Base-by-base conservation (phyloP, 2,329 filamentous ascomycete genomes). In the Aspergillus spinulosporus region DNA sequence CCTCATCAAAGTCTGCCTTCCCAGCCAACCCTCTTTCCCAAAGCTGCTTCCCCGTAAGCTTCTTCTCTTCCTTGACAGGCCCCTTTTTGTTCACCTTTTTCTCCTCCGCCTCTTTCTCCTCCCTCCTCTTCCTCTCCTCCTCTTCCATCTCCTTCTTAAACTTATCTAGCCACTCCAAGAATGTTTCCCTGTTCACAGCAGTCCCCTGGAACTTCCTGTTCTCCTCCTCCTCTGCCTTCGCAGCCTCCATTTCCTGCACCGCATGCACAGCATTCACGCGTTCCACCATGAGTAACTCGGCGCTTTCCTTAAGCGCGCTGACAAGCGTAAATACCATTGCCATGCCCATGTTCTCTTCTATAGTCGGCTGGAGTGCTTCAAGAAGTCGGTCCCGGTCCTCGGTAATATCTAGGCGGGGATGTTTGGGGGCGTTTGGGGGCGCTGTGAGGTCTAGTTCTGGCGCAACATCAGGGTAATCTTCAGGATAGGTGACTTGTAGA, bases 131-230 rank as follows among this genome's bases (percentile, higher is more conserved):
- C 64, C 77, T 74, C 64, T 86, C 84, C 69, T 82, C 78, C 68
- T 94, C 92, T 69, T 88, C 87, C 84, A 93, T 87, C 78, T 97
- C 94, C 68, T 81, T 79, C 59, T 85, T 71, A 70, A 97, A 99
- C 7, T 74, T 83, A 39, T 87, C 86, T 54, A 90, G 82, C 94
- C 94, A 99, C 63, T 83, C 84, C 64, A 89, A 70, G 68, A 97
- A 99, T 0, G 86, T 87, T 77, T 96, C 91, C 21, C 85, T 81
- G n/a, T 87, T 97, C 15, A 99, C 94, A 32, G 86, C 82, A 36
- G 90, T 90, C 56, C 94, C 94, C 72, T 96, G 89, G 74, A 99
- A 99, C 76, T 97, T 97, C 67, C 88, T 86, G 73, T 99, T 99
- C 79, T 99, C 94, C 73, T 94, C 92, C 60, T 89, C 86, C 76